Evolutionary conservation across 1,284 basidiomycete genomes (phyloP).

Genomic region (Tausonia pullulans): DNA sequence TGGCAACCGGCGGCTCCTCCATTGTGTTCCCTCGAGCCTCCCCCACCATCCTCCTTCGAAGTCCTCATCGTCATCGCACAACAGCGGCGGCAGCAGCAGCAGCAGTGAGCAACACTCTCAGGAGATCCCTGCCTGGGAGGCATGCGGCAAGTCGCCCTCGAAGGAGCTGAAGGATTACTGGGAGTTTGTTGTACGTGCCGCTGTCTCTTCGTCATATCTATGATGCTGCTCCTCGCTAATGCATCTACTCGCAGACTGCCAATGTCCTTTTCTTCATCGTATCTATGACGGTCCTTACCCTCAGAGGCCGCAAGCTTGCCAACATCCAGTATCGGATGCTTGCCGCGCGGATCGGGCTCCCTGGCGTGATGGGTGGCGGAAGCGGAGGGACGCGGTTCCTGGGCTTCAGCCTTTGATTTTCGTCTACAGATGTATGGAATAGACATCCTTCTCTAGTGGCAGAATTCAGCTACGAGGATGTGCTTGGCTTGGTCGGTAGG

Average conservation of each 20-base stretch:
- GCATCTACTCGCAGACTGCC: slow-evolving; percentile 33
- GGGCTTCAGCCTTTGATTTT: slow-evolving; percentile 5
- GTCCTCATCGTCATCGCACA: not conserved
- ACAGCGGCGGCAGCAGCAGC: not conserved
- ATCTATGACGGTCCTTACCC: slow-evolving; percentile 52
- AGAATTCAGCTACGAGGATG: too few species aligned
- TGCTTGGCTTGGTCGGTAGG: too few species aligned
- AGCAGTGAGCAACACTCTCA: slow-evolving; percentile 25
- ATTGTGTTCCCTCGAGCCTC: slow-evolving; percentile 46
- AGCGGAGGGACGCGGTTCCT: slow-evolving; percentile 6
- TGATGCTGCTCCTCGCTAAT: not conserved
- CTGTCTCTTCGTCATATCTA: not conserved
- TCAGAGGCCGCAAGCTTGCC: slow-evolving; percentile 55
- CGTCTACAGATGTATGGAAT: not conserved
- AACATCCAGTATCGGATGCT: slow-evolving; percentile 63
- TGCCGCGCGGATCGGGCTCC: slow-evolving; percentile 60
- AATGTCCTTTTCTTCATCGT: slow-evolving; percentile 60
- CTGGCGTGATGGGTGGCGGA: slow-evolving; percentile 2
- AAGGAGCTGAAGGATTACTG: slow-evolving; percentile 72
- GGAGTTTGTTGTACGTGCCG: slow-evolving; percentile 60
- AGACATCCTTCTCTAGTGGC: too few species aligned
- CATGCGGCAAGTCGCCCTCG: slow-evolving; percentile 68
- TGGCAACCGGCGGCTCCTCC: slow-evolving; percentile 73
- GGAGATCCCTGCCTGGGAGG: slow-evolving; percentile 74
- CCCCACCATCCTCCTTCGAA: slow-evolving; percentile 5